Evolutionary conservation across 2,329 filamentous ascomycete genomes (phyloP).

Genomic region (Cercospora brassicicola): DNA sequence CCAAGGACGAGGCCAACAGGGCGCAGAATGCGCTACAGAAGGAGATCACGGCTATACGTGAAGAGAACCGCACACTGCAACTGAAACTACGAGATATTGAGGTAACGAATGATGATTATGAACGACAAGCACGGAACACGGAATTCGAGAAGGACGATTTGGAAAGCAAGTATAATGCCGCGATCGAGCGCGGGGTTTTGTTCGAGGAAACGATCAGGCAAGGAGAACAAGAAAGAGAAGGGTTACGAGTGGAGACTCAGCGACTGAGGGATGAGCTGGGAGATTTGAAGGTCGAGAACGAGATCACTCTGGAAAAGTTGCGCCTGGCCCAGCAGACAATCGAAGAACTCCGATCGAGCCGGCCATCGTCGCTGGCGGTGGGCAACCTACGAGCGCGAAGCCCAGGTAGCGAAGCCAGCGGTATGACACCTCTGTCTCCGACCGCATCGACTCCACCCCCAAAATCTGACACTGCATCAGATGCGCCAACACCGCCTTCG

Average conservation of each 20-base stretch:
- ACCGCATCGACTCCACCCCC: constrained; percentile 81
- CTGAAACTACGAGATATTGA: constrained; percentile 89
- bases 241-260: constrained; percentile 84
- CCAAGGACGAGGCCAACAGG: constrained; percentile 80
- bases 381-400: constrained; percentile 49
- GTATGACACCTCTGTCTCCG: constrained; percentile 83
- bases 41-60: constrained; percentile 88
- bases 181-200: constrained; percentile 88
- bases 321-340: constrained; percentile 63
- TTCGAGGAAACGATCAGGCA: constrained; percentile 92
- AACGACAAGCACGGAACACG: constrained; percentile 92
- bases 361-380: constrained; percentile 52
- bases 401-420: constrained; percentile 55
- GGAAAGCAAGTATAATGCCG: constrained; percentile 93
- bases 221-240: constrained; percentile 88
- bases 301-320: constrained; percentile 92
- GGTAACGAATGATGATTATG: constrained; percentile 97
- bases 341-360: constrained; percentile 53
- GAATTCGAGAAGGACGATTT: constrained; percentile 84
- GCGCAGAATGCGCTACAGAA: constrained; percentile 88
- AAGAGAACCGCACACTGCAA: constrained; percentile 77
- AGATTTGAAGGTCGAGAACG: constrained; percentile 90
- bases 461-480: constrained; percentile 65
- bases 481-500: constrained; percentile 80
- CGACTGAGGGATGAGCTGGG: constrained; percentile 85